phyloP scores from a whole-genome alignment of 441 rosid species.

The Corymbia citriodora region DNA sequence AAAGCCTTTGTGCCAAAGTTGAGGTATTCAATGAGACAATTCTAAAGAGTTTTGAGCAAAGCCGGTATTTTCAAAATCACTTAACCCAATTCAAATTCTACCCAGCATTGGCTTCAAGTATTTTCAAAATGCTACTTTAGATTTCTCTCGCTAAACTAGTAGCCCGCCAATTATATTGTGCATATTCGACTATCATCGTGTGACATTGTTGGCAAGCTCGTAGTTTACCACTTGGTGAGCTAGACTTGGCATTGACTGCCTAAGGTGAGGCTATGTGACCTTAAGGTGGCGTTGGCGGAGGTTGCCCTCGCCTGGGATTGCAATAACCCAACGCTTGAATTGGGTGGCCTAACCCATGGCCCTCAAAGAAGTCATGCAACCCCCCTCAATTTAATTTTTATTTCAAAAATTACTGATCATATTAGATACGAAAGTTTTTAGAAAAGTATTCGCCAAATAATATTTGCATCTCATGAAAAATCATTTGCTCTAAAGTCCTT shows the following conservation, averaged over 20 bases:
- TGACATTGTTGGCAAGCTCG: fast-evolving
- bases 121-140: background rate
- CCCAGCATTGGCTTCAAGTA: background rate
- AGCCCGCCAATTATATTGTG: background rate
- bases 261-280: background rate
- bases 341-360: background rate
- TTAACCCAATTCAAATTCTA: background rate
- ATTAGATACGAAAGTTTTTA: background rate
- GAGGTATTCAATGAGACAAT: background rate
- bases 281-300: background rate
- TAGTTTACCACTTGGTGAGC: background rate
- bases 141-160: background rate
- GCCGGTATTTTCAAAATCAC: background rate
- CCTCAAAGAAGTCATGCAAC: background rate
- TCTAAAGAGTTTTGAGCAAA: background rate
- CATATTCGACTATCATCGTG: background rate
- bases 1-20: background rate
- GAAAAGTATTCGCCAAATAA: background rate
- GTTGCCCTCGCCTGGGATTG: background rate
- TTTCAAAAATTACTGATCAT: background rate
- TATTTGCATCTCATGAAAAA: background rate
- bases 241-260: too few relatives aligned
- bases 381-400: background rate
- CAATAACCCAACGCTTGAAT: fast-evolving
- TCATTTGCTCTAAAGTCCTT: background rate